Base-by-base conservation (phyloP, 2,329 filamentous ascomycete species). In the Plenodomus tracheiphilus region DNA sequence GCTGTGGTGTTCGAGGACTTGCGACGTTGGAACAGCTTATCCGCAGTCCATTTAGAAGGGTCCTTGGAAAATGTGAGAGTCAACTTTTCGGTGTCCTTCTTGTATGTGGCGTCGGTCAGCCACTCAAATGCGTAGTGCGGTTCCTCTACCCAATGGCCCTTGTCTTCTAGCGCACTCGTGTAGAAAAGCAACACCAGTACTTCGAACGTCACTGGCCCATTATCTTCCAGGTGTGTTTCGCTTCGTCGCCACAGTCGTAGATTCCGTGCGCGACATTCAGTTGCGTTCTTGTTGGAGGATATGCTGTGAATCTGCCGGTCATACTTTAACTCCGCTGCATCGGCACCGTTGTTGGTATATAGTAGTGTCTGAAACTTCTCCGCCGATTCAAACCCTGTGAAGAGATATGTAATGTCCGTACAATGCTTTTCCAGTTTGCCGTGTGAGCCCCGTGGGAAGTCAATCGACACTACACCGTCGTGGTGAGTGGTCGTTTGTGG, bases 81-180 rank as follows among this genome's bases (percentile, higher is more conserved):
- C 13, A 68, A 39, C 32, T 56, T 66, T 0, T 69, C 59, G 18
- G 49, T 56, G 6, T 52, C 48, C 38, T 63, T 64, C 39, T 61
- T 65, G 43, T 56, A 61, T 1, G 51, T 48, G 3, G 61, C 55
- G 2, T 66, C 59, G 2, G 61, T 41, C 1, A 70, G 53, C 64
- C 61, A 65, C 38, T 69, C 59, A 32, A 70, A 70, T 4, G 51
- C 59, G 35, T 65, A 66, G 28, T 69, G 66, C 11, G 66, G 66
- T 37, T 70, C 67, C 43, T 70, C 64, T 2, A 70, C 66, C 67
- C 67, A 70, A 17, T 70, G 66, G 10, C 58, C 64, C 25, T 59
- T 61, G 4, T 64, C 64, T 25, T 63, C 64, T 4, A 68, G 38
- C 2, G 59, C 62, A 20, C 56, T 66, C 2, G 67, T 68, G 43